Conservation (phyloP, 208 protist genomes). For the Herpetomonas tarakana region DNA sequence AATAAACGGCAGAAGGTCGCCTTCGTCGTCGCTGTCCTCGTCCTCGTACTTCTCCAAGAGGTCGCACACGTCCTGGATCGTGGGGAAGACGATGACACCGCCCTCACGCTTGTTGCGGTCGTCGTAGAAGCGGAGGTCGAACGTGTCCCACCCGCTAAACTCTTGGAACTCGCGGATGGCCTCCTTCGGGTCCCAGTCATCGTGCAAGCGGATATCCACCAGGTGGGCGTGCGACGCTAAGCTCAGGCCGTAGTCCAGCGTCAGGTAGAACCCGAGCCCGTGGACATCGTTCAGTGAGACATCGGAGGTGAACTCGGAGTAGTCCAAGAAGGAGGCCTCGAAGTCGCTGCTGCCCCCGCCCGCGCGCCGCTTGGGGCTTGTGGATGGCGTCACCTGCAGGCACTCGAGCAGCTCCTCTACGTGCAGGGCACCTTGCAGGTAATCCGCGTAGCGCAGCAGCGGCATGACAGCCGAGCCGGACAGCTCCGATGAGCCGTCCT, state of each 20-base stretch:
- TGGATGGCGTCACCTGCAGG: slow-evolving; percentile 35
- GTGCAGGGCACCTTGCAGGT: slow-evolving; percentile 70
- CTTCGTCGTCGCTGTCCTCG: slow-evolving; percentile 86
- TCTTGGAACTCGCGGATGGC: slow-evolving; percentile 69
- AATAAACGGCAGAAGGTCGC: slow-evolving; percentile 72
- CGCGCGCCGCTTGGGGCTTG: slow-evolving; percentile 20
- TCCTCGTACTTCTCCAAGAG: slow-evolving; percentile 87
- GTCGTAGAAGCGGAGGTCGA: slow-evolving; percentile 77
- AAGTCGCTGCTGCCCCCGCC: slow-evolving; percentile 26
- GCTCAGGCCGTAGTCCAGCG: slow-evolving; percentile 67
- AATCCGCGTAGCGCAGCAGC: slow-evolving; percentile 80
- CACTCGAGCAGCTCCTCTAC: slow-evolving; percentile 65
- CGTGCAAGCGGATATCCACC: slow-evolving; percentile 64
- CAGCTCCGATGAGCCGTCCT: slow-evolving; percentile 43
- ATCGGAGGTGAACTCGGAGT: slow-evolving; percentile 64
- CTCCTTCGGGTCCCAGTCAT: slow-evolving; percentile 45
- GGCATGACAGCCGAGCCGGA: slow-evolving; percentile 62
- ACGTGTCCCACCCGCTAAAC: slow-evolving; percentile 74
- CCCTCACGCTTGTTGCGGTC: slow-evolving; percentile 53
- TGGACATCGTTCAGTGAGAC: slow-evolving; percentile 58
- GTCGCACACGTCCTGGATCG: slow-evolving; percentile 76
- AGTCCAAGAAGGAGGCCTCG: slow-evolving; percentile 71
- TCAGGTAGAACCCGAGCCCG: slow-evolving; percentile 74
- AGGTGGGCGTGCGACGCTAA: slow-evolving; percentile 79
- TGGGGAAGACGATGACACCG: slow-evolving; percentile 80